Percentiles rank a stretch among this genome's conserved stretches.
Evolutionary conservation across 805 yeast species (phyloP).

Genomic region (Saturnispora besseyi): DNA sequence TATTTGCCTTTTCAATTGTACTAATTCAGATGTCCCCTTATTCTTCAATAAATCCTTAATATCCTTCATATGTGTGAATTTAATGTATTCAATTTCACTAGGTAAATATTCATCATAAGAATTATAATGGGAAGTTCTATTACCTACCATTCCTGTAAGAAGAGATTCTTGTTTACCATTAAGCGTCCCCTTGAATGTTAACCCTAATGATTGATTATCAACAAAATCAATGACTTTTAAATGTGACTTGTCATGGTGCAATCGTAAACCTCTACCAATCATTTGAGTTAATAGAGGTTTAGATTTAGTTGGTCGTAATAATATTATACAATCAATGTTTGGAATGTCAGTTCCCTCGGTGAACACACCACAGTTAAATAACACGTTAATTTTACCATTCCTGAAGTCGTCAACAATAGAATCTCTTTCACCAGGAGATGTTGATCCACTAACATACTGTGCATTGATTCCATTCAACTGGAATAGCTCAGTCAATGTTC

Average conservation of each 20-base stretch:
- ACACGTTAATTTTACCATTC: constrained; percentile 53
- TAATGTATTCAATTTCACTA: constrained; percentile 21
- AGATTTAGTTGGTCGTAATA: constrained; percentile 78
- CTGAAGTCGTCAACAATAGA: constrained; percentile 49
- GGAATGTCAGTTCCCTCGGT: constrained; percentile 97
- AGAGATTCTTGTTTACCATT: constrained; percentile 15
- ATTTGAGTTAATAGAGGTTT: constrained; percentile 66
- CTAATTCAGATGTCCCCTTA: neutral
- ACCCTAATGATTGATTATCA: constrained; percentile 37
- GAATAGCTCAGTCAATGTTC: constrained; percentile 42
- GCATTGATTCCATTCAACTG: constrained; percentile 56
- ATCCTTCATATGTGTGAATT: constrained; percentile 24
- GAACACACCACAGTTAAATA: constrained; percentile 82
- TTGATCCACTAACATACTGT: constrained; percentile 60
- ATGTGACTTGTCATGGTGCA: constrained; percentile 47
- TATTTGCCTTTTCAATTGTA: neutral
- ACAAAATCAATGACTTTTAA: constrained; percentile 77
- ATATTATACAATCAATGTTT: constrained; percentile 66
- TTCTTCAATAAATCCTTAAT: constrained; percentile 19
- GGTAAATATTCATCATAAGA: constrained; percentile 11
- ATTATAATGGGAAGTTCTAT: neutral
- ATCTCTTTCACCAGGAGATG: constrained; percentile 44
- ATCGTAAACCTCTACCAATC: constrained; percentile 83
- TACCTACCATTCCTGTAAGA: constrained; percentile 1
- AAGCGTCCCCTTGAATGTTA: constrained; percentile 20